These are phyloP conservation scores for Oidiodendron maius DNA, from an alignment of 495 filamentous ascomycete species.

Conservation along the genomic window DNA sequence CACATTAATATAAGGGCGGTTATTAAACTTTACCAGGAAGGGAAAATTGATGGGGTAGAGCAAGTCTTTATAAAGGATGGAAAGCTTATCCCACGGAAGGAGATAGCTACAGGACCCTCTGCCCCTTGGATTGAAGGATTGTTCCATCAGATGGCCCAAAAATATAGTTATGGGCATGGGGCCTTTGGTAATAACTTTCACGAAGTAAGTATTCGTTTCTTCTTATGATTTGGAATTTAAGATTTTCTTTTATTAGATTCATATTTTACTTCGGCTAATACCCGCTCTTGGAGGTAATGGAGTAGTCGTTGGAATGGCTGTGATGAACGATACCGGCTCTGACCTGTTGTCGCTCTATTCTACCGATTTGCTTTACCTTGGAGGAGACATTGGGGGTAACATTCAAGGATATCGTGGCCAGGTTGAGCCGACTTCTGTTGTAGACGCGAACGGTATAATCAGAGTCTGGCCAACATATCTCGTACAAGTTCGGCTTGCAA, in stretches of 20 bases:
- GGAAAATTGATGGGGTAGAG: no score
- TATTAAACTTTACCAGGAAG: no score
- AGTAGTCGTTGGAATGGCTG: neutral
- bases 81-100: no score
- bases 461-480: neutral
- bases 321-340: constrained; percentile 2
- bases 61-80: no score
- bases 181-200: neutral
- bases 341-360: neutral
- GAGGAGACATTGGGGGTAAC: no score
- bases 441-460: neutral
- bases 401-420: neutral
- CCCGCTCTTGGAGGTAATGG: neutral
- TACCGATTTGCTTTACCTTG: neutral
- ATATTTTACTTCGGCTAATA: neutral
- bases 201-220: neutral
- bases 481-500: neutral
- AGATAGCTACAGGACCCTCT: no score
- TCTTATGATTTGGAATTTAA: neutral
- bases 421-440: neutral
- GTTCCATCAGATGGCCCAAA: constrained; percentile 2
- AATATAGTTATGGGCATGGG: neutral
- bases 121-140: no score
- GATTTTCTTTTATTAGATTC: constrained; percentile 3
- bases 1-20: no score